Evolutionary conservation across 352 stramenopile genomes (phyloP).

Genomic region (Phytophthora sansomeana): DNA sequence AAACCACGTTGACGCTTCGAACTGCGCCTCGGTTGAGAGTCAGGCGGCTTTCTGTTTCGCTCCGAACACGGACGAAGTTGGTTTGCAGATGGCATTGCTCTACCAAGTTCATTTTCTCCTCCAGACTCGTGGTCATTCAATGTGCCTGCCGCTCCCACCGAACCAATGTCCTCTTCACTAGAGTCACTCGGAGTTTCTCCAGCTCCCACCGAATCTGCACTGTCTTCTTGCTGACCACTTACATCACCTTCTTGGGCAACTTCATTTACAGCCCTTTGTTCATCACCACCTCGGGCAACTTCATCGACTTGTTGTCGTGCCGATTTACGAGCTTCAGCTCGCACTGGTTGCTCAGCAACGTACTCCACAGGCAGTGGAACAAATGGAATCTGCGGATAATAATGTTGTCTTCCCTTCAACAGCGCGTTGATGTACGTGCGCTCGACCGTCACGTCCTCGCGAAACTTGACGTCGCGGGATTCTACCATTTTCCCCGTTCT

Average conservation of each 20-base stretch:
- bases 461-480: conserved; percentile 3
- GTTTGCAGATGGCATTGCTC: background rate
- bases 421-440: conserved; percentile 14
- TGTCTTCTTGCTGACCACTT: background rate
- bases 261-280: background rate
- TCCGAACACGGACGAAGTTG: conserved; percentile 1
- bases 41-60: background rate
- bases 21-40: background rate
- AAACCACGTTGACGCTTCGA: background rate
- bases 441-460: conserved; percentile 12
- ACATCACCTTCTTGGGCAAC: background rate
- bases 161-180: background rate
- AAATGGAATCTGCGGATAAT: conserved; percentile 16
- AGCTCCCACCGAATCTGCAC: background rate
- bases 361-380: conserved; percentile 14
- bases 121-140: background rate
- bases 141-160: background rate
- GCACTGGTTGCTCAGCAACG: conserved; percentile 4
- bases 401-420: conserved; percentile 14
- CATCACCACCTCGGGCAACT: background rate
- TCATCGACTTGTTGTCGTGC: background rate
- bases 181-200: background rate
- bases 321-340: background rate
- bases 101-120: background rate
- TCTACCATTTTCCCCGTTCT: conserved; percentile 13